These are phyloP conservation scores for Sphaceloma murrayae DNA, from an alignment of 2,329 filamentous ascomycete genomes.

Conservation along the genomic window DNA sequence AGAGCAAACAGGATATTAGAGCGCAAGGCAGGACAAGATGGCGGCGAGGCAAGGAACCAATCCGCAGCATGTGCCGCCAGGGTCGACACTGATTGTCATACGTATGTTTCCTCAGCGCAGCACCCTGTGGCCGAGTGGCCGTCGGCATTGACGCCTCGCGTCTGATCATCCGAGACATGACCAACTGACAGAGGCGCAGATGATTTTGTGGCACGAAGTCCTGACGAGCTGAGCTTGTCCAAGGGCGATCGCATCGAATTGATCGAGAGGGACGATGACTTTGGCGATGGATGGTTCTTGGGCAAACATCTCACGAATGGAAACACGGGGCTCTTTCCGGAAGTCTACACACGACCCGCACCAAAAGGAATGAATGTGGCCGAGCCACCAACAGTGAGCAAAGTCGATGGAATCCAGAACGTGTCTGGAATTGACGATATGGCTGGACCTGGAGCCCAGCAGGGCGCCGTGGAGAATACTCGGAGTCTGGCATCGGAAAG, in stretches of 20 bases:
- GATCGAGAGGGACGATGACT: slow-evolving; percentile 78
- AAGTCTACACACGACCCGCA: slow-evolving; percentile 41
- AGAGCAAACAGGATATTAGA: not conserved
- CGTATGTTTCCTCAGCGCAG: slow-evolving; percentile 42
- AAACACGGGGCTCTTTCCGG: slow-evolving; percentile 70
- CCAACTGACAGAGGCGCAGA: slow-evolving; percentile 44
- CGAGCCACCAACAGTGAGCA: slow-evolving; percentile 27
- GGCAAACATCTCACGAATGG: slow-evolving; percentile 63
- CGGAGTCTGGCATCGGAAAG: slow-evolving; percentile 17
- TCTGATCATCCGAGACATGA: not conserved
- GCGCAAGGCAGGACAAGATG: slow-evolving; percentile 19
- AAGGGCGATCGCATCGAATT: slow-evolving; percentile 80
- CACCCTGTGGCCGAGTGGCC: not conserved
- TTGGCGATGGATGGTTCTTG: slow-evolving; percentile 79
- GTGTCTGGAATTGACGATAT: slow-evolving; percentile 11
- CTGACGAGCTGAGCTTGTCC: slow-evolving; percentile 79
- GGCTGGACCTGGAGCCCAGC: no score
- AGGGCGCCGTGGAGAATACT: not conserved
- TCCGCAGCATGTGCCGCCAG: slow-evolving; percentile 24
- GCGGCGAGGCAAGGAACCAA: slow-evolving; percentile 12
- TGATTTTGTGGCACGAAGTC: slow-evolving; percentile 83
- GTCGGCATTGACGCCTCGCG: not conserved
- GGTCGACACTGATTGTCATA: slow-evolving; percentile 52
- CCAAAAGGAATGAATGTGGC: slow-evolving; percentile 28
- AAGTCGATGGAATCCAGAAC: slow-evolving; percentile 26